Percentiles rank a stretch among this genome's conserved stretches.
Evolutionary conservation across 2,329 filamentous ascomycete genomes (phyloP).

Genomic region (Exophiala lecanii-corni): DNA sequence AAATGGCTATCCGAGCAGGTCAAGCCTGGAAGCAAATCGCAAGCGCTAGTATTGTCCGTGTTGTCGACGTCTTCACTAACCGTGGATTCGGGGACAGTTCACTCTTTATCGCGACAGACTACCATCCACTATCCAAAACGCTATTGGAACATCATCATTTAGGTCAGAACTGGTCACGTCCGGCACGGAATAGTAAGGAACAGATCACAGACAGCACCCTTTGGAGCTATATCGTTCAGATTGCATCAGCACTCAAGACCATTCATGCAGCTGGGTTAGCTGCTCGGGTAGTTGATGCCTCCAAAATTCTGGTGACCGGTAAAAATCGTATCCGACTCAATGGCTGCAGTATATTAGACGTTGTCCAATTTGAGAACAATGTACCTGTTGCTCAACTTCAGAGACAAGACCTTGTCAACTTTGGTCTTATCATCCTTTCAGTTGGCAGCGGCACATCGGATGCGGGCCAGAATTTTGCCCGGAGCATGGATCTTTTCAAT

Average conservation of each 20-base stretch:
- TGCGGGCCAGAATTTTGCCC: constrained; percentile 59
- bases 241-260: constrained; percentile 78
- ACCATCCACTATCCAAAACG: constrained; percentile 85
- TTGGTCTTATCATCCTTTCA: constrained; percentile 79
- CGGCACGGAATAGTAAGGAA: constrained; percentile 44
- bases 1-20: constrained; percentile 78
- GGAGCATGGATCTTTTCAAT: constrained; percentile 70
- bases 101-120: constrained; percentile 88
- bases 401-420: constrained; percentile 77
- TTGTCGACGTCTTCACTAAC: constrained; percentile 91
- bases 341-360: constrained; percentile 83
- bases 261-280: constrained; percentile 80
- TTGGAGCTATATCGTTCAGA: constrained; percentile 90
- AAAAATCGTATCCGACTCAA: constrained; percentile 86
- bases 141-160: constrained; percentile 70
- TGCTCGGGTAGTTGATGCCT: constrained; percentile 77
- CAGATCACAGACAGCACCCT: constrained; percentile 67
- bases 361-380: constrained; percentile 73
- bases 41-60: constrained; percentile 75
- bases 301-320: constrained; percentile 83
- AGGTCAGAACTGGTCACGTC: constrained; percentile 36
- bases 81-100: constrained; percentile 92
- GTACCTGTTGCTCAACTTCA: constrained; percentile 68
- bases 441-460: constrained; percentile 66
- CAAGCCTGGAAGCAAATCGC: constrained; percentile 85